Evolutionary conservation across 2,329 filamentous ascomycete genomes (phyloP).

Genomic region (Beauveria australis): DNA sequence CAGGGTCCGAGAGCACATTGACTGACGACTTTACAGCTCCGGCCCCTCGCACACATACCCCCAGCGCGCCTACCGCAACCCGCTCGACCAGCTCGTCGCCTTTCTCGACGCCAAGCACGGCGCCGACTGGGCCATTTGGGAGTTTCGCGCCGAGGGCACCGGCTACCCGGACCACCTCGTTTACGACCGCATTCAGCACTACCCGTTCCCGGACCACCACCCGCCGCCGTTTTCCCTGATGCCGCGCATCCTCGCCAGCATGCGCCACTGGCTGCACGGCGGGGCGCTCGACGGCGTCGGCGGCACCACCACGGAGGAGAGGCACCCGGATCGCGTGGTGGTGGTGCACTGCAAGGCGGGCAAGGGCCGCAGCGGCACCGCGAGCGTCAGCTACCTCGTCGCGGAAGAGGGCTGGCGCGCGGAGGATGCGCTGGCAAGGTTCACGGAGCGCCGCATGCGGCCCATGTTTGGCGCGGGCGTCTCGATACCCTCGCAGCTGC

Average conservation of each 20-base stretch:
- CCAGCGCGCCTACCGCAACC: conserved; percentile 87
- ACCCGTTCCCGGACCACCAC: conserved; percentile 95
- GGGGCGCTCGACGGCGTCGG: conserved; percentile 27
- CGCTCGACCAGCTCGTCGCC: conserved; percentile 74
- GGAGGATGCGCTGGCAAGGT: conserved; percentile 45
- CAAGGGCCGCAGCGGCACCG: conserved; percentile 85
- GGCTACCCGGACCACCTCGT: conserved; percentile 91
- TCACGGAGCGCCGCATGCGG: conserved; percentile 80
- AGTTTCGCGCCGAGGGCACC: conserved; percentile 93
- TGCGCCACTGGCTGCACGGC: conserved; percentile 76
- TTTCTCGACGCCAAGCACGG: conserved; percentile 84
- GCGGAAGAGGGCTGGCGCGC: conserved; percentile 63
- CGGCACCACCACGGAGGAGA: background rate
- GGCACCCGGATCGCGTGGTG: conserved; percentile 48
- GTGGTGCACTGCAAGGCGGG: conserved; percentile 97
- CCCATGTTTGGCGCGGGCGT: conserved; percentile 82
- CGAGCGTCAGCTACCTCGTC: conserved; percentile 83
- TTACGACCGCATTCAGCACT: conserved; percentile 77
- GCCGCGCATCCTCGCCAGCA: conserved; percentile 81
- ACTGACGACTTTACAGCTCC: conserved; percentile 49
- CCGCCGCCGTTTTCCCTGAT: conserved; percentile 87
- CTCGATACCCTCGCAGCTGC: conserved; percentile 83
- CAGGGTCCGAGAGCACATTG: background rate
- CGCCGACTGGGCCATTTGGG: conserved; percentile 88
- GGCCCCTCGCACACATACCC: conserved; percentile 86